Evolutionary conservation across 83 land plant genomes (phyloP), one percentile per base, ranked within the genome.

Genomic region (Picea mariana): DNA sequence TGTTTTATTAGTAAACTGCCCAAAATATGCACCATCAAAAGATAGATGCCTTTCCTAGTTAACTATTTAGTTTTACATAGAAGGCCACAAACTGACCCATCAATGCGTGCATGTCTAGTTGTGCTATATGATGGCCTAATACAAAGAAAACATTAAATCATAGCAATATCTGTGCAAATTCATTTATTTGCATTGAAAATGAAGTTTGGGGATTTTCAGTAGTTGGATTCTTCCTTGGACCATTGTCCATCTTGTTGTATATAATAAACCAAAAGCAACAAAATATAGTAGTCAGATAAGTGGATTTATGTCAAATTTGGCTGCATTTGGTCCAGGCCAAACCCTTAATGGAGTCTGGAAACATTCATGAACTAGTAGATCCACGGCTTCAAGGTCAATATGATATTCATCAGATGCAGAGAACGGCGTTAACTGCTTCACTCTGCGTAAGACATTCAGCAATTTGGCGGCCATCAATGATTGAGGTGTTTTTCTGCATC

Each of bases 401-500:
- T 83, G 88, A 90, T 72, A 38, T 44, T 66, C 68, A 78, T 58
- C 88, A 90, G 65, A 77, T 90, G 88, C 85, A 83, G 62, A 68
- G 82, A 18, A 72, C 81, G 82, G 75, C 83, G 24, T 38, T 89
- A 17, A 81, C 88, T 67, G 89, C 92, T 6, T 81, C 82, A 27
- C 21, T 85, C 62, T 97, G 98, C 79, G 85, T 95, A 3, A 84
- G 95, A 72, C 90, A 87, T 18, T 86, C 96, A n/a, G 76, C 99
- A 34, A 67, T 73, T 9, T 87, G 91, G 91, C 89, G 99, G 12
- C 98, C 99, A 75, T 88, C 90, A 6, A 97, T 95, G 97, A 85
- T 75, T 55, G 91, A 95, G 96, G 99, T 95, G 34, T 76, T 76
- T 76, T 76, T 26, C 31, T 67, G 0, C 72, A 9, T 52, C 59